Percentiles rank a stretch among this genome's conserved stretches.
Evolutionary conservation across 169 alveolate genomes (phyloP).

Genomic region (Cystoisospora suis): DNA sequence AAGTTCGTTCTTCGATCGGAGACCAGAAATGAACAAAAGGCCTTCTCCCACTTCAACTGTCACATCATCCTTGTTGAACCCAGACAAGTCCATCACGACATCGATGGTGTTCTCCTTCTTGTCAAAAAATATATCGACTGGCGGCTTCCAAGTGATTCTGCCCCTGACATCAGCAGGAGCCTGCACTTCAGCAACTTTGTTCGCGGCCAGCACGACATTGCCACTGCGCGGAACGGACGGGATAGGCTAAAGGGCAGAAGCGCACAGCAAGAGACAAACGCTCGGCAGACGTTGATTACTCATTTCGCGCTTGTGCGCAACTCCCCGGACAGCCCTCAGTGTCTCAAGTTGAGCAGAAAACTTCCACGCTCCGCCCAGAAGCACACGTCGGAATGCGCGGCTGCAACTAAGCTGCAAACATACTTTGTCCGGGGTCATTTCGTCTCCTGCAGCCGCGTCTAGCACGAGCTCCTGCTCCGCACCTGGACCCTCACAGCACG

Average conservation of each 20-base stretch:
- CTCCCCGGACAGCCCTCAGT: no score
- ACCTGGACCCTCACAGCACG: conserved; percentile 21
- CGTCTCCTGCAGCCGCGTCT: not conserved
- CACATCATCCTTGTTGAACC: conserved; percentile 37
- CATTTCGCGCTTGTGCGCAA: not conserved
- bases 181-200: conserved; percentile 33
- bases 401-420: no score
- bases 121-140: conserved; percentile 45
- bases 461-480: conserved; percentile 29
- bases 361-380: not conserved
- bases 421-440: not conserved
- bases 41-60: conserved; percentile 52
- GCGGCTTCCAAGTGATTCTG: conserved; percentile 20
- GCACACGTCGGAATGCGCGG: no score
- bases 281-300: not conserved
- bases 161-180: conserved; percentile 31
- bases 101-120: conserved; percentile 22
- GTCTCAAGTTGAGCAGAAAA: not conserved
- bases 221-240: conserved; percentile 30
- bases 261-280: not conserved
- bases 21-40: conserved; percentile 22
- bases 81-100: conserved; percentile 45
- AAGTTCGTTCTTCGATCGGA: conserved; percentile 39
- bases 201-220: conserved; percentile 19
- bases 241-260: not conserved